Evolutionary conservation across 352 stramenopile genomes (phyloP).

Genomic region (Discostella stelligera): DNA sequence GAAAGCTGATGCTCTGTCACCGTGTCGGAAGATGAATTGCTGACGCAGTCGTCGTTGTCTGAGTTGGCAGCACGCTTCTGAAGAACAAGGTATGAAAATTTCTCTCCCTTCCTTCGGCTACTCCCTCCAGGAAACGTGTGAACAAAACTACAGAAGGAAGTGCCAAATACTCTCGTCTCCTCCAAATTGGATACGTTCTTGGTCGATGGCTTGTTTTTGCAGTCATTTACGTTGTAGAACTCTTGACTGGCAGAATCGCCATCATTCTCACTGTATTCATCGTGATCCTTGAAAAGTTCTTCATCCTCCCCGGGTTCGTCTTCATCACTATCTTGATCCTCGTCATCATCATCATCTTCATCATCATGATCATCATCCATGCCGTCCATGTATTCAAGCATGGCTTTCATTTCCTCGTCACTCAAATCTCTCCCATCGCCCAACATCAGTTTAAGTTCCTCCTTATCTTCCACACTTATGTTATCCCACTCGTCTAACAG

Average conservation of each 20-base stretch:
- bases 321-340: slow-evolving; percentile 34
- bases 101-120: slow-evolving; percentile 63
- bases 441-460: slow-evolving; percentile 17
- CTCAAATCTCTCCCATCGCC: slow-evolving; percentile 23
- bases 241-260: slow-evolving; percentile 11
- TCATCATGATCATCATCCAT: slow-evolving; percentile 28
- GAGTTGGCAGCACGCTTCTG: slow-evolving; percentile 59
- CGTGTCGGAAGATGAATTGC: slow-evolving; percentile 4
- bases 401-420: slow-evolving; percentile 24
- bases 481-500: slow-evolving; percentile 15
- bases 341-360: slow-evolving; percentile 38
- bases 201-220: neutral
- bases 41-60: slow-evolving; percentile 7
- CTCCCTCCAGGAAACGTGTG: slow-evolving; percentile 62
- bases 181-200: slow-evolving; percentile 18
- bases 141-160: slow-evolving; percentile 79
- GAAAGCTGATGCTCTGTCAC: slow-evolving; percentile 7
- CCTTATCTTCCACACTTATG: slow-evolving; percentile 5
- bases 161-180: slow-evolving; percentile 59
- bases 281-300: slow-evolving; percentile 34
- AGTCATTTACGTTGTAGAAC: slow-evolving; percentile 21
- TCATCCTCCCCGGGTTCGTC: slow-evolving; percentile 29
- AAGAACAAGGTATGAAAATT: slow-evolving; percentile 78
- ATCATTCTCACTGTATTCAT: slow-evolving; percentile 34
- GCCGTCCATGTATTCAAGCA: slow-evolving; percentile 22